Percentiles rank a stretch among this genome's conserved stretches.
phyloP scores from a whole-genome alignment of 75 land plant species.

The Pinus albicaulis region DNA sequence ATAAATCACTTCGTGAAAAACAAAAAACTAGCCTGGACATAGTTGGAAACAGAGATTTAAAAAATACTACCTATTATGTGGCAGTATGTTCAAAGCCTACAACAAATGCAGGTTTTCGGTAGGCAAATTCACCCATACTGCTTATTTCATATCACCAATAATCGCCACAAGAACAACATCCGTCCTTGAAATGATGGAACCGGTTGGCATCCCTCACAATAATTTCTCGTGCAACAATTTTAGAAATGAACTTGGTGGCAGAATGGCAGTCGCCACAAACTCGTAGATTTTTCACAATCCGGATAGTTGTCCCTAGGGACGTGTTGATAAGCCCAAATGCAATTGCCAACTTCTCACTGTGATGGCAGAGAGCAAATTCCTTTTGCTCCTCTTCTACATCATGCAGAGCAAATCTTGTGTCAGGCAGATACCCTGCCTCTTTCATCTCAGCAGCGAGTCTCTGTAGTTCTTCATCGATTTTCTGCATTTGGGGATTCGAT shows the following conservation, averaged over 20 bases:
- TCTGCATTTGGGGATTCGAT: slow-evolving; percentile 21
- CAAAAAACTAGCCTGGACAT: too few relatives aligned
- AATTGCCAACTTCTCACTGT: slow-evolving; percentile 13
- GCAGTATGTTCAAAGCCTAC: too few relatives aligned
- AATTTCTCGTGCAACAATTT: slow-evolving; percentile 2
- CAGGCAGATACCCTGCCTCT: slow-evolving; percentile 5
- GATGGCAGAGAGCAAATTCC: background rate
- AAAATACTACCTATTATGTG: too few relatives aligned
- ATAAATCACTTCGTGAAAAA: too few relatives aligned
- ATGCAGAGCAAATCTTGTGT: background rate
- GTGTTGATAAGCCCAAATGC: slow-evolving; percentile 11
- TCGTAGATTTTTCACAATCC: slow-evolving; percentile 9
- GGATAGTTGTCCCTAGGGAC: background rate
- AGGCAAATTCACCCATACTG: too few relatives aligned
- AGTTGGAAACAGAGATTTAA: too few relatives aligned
- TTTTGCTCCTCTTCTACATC: slow-evolving; percentile 1
- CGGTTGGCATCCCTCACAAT: slow-evolving; percentile 1
- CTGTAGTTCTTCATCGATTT: slow-evolving; percentile 8
- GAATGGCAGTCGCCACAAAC: slow-evolving; percentile 15
- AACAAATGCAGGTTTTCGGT: too few relatives aligned
- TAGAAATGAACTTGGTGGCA: slow-evolving; percentile 1
- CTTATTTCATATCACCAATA: background rate
- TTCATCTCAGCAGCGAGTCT: background rate
- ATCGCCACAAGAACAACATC: slow-evolving; percentile 6
- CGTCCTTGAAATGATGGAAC: slow-evolving; percentile 6